A percentile compares a stretch with the other conserved stretches of the same genome.
These are phyloP conservation scores for Diaporthe sp. DNA, from an alignment of 2,329 filamentous ascomycete genomes.

Conservation along the genomic window DNA sequence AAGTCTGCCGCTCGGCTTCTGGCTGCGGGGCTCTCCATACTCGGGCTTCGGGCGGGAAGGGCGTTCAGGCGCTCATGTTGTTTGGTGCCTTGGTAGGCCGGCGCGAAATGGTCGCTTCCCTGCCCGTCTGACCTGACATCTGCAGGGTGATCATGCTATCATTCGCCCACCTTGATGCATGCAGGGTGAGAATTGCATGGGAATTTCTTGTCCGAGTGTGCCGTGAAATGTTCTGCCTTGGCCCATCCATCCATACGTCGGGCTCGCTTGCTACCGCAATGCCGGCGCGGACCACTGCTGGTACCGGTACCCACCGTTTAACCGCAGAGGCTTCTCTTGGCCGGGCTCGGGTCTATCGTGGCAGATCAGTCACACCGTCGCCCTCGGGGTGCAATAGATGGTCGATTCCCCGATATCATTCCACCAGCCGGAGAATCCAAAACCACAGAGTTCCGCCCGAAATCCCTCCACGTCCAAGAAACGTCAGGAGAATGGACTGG, in stretches of 20 bases:
- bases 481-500: neutral
- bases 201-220: slow-evolving; percentile 21
- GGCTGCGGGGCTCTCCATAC: slow-evolving; percentile 14
- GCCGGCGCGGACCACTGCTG: neutral
- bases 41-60: slow-evolving; percentile 1
- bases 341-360: neutral
- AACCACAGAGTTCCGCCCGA: neutral
- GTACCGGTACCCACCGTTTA: slow-evolving; percentile 21
- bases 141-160: slow-evolving; percentile 19
- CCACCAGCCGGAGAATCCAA: neutral
- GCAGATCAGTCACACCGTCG: slow-evolving; percentile 30
- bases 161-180: slow-evolving; percentile 21
- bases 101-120: slow-evolving; percentile 1
- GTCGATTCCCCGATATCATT: slow-evolving; percentile 33
- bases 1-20: slow-evolving; percentile 16
- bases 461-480: neutral
- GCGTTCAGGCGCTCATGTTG: neutral
- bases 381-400: slow-evolving; percentile 21
- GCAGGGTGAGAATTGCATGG: neutral
- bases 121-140: slow-evolving; percentile 28
- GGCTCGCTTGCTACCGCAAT: slow-evolving; percentile 8
- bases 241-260: neutral
- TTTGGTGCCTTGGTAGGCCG: neutral
- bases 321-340: slow-evolving; percentile 9
- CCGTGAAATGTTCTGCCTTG: slow-evolving; percentile 17